These are phyloP conservation scores for Euphorbia schlechtendalii DNA, from an alignment of 441 rosid species.

Conservation along the genomic window DNA sequence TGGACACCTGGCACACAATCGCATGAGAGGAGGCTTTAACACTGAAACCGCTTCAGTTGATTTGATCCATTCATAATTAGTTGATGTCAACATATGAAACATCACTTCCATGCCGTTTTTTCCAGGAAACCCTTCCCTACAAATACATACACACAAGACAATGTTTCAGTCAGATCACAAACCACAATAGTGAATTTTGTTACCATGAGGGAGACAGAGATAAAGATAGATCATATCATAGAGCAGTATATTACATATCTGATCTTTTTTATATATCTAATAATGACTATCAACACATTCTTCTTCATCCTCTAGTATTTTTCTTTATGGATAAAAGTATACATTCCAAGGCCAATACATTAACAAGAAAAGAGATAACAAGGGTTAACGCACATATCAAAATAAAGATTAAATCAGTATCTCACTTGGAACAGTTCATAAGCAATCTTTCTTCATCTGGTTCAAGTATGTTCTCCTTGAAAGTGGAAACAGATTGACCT, in stretches of 20 bases:
- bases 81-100: slow-evolving; percentile 44
- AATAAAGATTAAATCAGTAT: not conserved
- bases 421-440: slow-evolving; percentile 33
- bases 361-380: not conserved
- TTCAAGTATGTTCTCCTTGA: slow-evolving; percentile 63
- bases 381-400: not conserved
- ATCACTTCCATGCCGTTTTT: slow-evolving; percentile 70
- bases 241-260: not conserved
- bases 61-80: slow-evolving; percentile 49
- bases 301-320: not conserved
- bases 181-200: not conserved
- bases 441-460: slow-evolving; percentile 80
- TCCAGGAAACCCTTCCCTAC: slow-evolving; percentile 46
- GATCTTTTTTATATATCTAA: too few relatives aligned
- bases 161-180: not conserved
- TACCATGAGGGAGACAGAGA: not conserved
- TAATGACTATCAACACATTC: not conserved
- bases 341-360: not conserved
- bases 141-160: slow-evolving; percentile 18
- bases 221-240: slow-evolving; percentile 8
- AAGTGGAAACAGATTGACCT: slow-evolving; percentile 43
- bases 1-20: slow-evolving; percentile 72
- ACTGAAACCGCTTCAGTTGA: slow-evolving; percentile 43
- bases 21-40: slow-evolving; percentile 61
- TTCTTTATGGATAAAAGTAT: not conserved